Evolutionary conservation across 2,329 filamentous ascomycete genomes (phyloP).

Genomic region (Anisogramma anomala): DNA sequence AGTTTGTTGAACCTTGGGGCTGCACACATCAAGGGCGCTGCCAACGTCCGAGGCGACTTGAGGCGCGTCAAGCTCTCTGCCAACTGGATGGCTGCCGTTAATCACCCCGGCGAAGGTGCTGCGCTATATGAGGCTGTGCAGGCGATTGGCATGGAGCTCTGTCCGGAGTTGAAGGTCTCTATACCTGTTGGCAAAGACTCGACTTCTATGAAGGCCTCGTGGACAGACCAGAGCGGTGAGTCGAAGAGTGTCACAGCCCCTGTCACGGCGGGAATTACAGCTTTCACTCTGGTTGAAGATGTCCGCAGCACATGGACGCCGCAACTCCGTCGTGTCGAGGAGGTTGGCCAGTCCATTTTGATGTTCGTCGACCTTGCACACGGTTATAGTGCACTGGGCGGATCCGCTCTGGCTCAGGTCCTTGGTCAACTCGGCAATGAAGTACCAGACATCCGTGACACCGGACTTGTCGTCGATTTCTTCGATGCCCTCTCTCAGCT

Average conservation of each 20-base stretch:
- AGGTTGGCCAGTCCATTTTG: conserved; percentile 78
- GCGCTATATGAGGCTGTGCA: conserved; percentile 88
- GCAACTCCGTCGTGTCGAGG: conserved; percentile 67
- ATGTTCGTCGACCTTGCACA: conserved; percentile 84
- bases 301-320: conserved; percentile 89
- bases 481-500: conserved; percentile 70
- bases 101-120: conserved; percentile 83
- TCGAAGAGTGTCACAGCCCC: conserved; percentile 83
- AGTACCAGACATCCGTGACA: conserved; percentile 74
- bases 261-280: conserved; percentile 80
- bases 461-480: conserved; percentile 73
- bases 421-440: conserved; percentile 78
- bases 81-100: conserved; percentile 99
- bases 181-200: conserved; percentile 98
- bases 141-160: conserved; percentile 85
- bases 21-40: conserved; percentile 39
- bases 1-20: conserved; percentile 88
- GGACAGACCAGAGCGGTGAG: conserved; percentile 61
- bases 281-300: conserved; percentile 75
- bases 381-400: conserved; percentile 72
- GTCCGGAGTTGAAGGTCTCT: conserved; percentile 76
- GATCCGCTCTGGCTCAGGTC: conserved; percentile 81
- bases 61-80: conserved; percentile 77
- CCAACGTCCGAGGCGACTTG: conserved; percentile 49
- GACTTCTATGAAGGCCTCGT: conserved; percentile 97